Evolutionary conservation across 306 rosid species (phyloP), one percentile per base, ranked within the genome.

Genomic region (Vicia faba): DNA sequence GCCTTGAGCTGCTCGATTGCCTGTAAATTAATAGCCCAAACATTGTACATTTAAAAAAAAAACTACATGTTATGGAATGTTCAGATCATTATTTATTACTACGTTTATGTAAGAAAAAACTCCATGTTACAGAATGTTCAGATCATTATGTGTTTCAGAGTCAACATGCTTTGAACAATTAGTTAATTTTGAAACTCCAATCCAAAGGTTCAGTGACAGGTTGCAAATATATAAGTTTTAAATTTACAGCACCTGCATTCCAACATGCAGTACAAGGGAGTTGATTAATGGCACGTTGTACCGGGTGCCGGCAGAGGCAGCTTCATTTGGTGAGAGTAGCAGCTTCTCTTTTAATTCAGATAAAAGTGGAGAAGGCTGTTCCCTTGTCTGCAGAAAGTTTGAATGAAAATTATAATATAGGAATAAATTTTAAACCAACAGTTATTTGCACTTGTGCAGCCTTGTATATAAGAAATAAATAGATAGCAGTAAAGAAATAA

Each of bases 1-100:
- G 89, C 85, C 76, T 90, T 96, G 57, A 89, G 81, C 71, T 93
- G 97, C 79, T 86, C 96, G 78, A 93, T 93, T 69, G 99, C 97
- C 99, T 88, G 91, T 2, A 72, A 60, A 75, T 63, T 12, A 33
- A 56, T 33, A 53, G 9, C 40, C 57, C 54, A 61, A 46, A 69
- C 48, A 46, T 11, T 54, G 36, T 54, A 54, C 60, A 54, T 25
- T 19, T 50, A 12, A 11, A 54, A 20, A 62, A 50, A 40, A 0
- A 26, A 61, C 18, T 39, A 0, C 35, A 12, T 19, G 36, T 12
- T 9, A 75, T 28, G 28, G 29, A 55, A 44, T 62, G 40, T 18
- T 55, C 43, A 36, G 20, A 64, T 45, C 40, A 36, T 9, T 54
- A 18, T 33, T 31, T 54, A 18, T 33, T 31, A 31, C 36, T 31